Evolutionary conservation across 139 green algal species (phyloP), one percentile per base, ranked within the genome.

Genomic region (Zygnema cylindricum): DNA sequence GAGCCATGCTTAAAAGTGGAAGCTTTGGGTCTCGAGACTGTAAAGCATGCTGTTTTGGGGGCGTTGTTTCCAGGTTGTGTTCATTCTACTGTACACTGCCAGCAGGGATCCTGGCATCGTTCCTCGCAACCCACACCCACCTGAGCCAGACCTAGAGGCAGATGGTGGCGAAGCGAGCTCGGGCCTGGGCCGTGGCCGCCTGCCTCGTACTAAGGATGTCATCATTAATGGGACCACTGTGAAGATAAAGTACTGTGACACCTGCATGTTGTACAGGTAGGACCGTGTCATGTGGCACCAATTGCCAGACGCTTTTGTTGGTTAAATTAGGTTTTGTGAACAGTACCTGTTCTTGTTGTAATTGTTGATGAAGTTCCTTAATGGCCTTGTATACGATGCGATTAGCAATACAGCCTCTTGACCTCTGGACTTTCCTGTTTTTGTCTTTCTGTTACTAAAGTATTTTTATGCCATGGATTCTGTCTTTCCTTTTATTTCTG

Each of bases 21-120:
- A n/a, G n/a, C n/a, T n/a, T n/a, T n/a, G n/a, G n/a, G n/a, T n/a
- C n/a, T n/a, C n/a, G n/a, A n/a, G n/a, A n/a, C n/a, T n/a, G n/a
- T n/a, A 25, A 16, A 63, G 49, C 21, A 16, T 7, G 71, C 16
- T 79, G 11, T 43, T 79, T 16, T 7, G 11, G 71, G 7, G 71
- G 38, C 21, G 71, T 3, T 7, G 36, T 25, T 16, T 41, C 7
- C 81, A 87, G 75, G 75, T 77, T 23, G 35, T 92, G 23, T 36
- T 36, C 38, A 49, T 92, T 1, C 11, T 96, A 0, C 49, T 85
- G 57, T 95, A 94, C 57, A 98, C 97, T 2, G 94, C 94, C 0
- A 94, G 95, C 85, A 91, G 93, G 0, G 97, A 99, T 83, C 97
- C 97, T 0, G 97, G 97, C 2, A 96, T 99, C 78, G 93, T 98